These are phyloP conservation scores for Pachyrhizus erosus DNA, from an alignment of 306 rosid genomes.

Conservation along the genomic window DNA sequence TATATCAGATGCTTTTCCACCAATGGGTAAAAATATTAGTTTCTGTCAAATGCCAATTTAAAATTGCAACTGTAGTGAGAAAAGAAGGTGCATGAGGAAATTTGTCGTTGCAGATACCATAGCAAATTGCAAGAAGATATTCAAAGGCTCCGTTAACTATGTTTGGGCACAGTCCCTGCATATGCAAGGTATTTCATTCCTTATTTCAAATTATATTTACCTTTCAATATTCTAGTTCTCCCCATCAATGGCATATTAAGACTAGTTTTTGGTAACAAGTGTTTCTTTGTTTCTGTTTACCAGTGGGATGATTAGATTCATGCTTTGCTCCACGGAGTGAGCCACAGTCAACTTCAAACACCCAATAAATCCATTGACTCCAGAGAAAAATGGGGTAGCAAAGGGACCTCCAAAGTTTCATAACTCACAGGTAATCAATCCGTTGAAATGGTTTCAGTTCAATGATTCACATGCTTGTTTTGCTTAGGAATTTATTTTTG, in stretches of 20 bases:
- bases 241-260: background rate
- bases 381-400: slow-evolving; percentile 33
- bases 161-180: slow-evolving; percentile 46
- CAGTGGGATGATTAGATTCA: slow-evolving; percentile 47
- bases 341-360: slow-evolving; percentile 44
- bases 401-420: slow-evolving; percentile 47
- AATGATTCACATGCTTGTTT: background rate
- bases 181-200: slow-evolving; percentile 34
- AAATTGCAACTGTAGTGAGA: background rate
- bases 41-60: background rate
- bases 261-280: background rate
- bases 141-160: slow-evolving; percentile 47
- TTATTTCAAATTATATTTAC: background rate
- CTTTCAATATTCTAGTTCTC: background rate
- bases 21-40: slow-evolving; percentile 42
- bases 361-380: slow-evolving; percentile 39
- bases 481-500: background rate
- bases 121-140: slow-evolving; percentile 44
- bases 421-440: slow-evolving; percentile 5
- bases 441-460: too few species aligned
- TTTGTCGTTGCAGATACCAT: slow-evolving; percentile 47
- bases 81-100: background rate
- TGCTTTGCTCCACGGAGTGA: slow-evolving; percentile 48
- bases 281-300: background rate
- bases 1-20: slow-evolving; percentile 52